Evolutionary conservation across 345 rosid species (phyloP), one percentile per base, ranked within the genome.

Genomic region (Pistacia vera): DNA sequence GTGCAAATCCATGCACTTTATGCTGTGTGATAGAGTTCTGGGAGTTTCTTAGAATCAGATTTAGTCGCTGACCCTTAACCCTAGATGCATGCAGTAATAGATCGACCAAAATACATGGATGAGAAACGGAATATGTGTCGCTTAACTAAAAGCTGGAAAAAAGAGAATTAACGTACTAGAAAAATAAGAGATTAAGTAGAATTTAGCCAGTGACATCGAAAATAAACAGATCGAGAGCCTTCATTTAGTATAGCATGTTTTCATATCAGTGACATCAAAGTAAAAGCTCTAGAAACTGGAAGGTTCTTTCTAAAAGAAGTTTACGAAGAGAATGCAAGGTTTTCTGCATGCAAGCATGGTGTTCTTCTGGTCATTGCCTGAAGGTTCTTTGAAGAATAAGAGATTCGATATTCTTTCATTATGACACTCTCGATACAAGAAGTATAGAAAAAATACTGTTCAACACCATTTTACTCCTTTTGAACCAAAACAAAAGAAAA

Each of bases 1-100:
- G 8, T 68, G 72, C n/a, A 68, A 68, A 14, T 68, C 60, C 60
- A 52, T 52, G 60, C 22, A 44, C 35, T 10, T 46, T n/a, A n/a
- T 44, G 52, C 54, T n/a, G 22, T n/a, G 33, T 10, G 30, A 33
- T 2, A 62, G 5, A 2, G 41, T 22, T 18, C 68, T 64, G 49
- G 20, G 18, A 18, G 35, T 20, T 66, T 51, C 20, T 28, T 51
- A 68, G 22, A 49, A 49, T 68, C 57, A 49, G 71, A 68, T 68
- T 49, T 48, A 58, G 0, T 18, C 28, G 9, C 62, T 17, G 25
- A 22, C 35, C 25, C 30, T 11, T 48, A 66, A 14, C 18, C 69
- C 71, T 70, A 11, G 63, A 70, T 59, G 10, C 63, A 57, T 54
- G 16, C 57, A 54, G 18, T 2, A 12, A 12, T 52, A 20, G 60